Conservation (phyloP, 2,329 filamentous ascomycete genomes). For the Hansfordia pulvinata region DNA sequence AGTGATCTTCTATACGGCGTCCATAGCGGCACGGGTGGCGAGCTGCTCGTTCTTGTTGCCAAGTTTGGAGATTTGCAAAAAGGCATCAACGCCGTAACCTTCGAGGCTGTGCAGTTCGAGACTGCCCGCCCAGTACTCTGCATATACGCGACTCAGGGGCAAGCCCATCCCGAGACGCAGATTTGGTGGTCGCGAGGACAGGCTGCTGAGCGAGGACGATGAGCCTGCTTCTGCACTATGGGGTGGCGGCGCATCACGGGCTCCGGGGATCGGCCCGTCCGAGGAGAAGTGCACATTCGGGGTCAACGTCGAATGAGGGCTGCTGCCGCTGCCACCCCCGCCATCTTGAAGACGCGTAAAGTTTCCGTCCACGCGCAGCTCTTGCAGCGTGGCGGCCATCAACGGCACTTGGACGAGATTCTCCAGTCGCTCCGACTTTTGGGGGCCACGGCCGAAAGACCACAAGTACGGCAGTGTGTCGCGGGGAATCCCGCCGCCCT, state of each 20-base stretch:
- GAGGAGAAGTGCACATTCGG: slow-evolving; percentile 3
- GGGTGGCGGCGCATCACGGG: neutral
- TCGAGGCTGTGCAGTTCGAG: slow-evolving; percentile 85
- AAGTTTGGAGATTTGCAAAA: slow-evolving; percentile 88
- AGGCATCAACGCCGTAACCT: slow-evolving; percentile 91
- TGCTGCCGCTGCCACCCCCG: slow-evolving; percentile 1
- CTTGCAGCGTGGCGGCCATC: slow-evolving; percentile 87
- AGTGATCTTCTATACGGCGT: slow-evolving; percentile 62
- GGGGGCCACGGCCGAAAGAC: slow-evolving; percentile 91
- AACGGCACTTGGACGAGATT: slow-evolving; percentile 81
- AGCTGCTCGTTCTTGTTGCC: slow-evolving; percentile 98
- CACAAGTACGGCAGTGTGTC: slow-evolving; percentile 82
- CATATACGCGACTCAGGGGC: slow-evolving; percentile 86
- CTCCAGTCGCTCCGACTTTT: slow-evolving; percentile 61
- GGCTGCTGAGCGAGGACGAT: slow-evolving; percentile 68
- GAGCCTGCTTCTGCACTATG: slow-evolving; percentile 11
- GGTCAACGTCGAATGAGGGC: no score
- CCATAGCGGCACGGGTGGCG: slow-evolving; percentile 62
- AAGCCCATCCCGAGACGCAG: slow-evolving; percentile 84
- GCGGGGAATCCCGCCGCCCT: slow-evolving; percentile 79
- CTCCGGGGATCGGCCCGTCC: no score
- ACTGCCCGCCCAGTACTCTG: slow-evolving; percentile 94
- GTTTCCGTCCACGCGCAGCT: slow-evolving; percentile 43
- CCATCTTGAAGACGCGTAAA: slow-evolving; percentile 11
- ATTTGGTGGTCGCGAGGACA: slow-evolving; percentile 75